phyloP scores from a whole-genome alignment of 78 protist species.

The Protostelium mycophagum region DNA sequence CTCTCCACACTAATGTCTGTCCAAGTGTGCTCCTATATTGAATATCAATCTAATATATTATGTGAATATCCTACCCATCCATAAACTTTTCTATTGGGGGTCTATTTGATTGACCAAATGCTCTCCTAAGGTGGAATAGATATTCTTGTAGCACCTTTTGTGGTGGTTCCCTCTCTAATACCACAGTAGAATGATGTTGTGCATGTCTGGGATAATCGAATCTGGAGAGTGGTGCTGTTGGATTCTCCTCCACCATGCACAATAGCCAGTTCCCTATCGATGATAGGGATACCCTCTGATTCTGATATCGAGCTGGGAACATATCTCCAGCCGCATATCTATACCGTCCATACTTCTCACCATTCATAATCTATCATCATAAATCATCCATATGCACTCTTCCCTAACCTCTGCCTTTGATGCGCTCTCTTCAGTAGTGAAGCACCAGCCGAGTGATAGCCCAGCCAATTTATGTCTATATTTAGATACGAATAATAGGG shows the following conservation, averaged over 20 bases:
- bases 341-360: slow-evolving; percentile 5
- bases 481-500: slow-evolving; percentile 14
- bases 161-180: slow-evolving; percentile 13
- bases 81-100: slow-evolving; percentile 19
- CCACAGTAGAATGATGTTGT: slow-evolving; percentile 21
- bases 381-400: background rate
- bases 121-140: slow-evolving; percentile 26
- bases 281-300: slow-evolving; percentile 1
- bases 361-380: background rate
- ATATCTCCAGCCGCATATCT: background rate
- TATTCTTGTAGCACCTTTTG: slow-evolving; percentile 6
- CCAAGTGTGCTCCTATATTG: background rate
- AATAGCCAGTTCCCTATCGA: slow-evolving; percentile 26
- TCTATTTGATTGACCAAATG: slow-evolving; percentile 34
- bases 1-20: slow-evolving; percentile 5
- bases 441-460: slow-evolving; percentile 26
- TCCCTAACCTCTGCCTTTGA: background rate
- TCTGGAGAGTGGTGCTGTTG: background rate
- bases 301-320: background rate
- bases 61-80: slow-evolving; percentile 1
- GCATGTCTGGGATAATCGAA: slow-evolving; percentile 22
- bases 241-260: slow-evolving; percentile 1
- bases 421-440: background rate
- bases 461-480: slow-evolving; percentile 19
- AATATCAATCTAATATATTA: background rate